These are phyloP conservation scores for Rubia occidens DNA, from an alignment of 305 asterid species.

Conservation along the genomic window DNA sequence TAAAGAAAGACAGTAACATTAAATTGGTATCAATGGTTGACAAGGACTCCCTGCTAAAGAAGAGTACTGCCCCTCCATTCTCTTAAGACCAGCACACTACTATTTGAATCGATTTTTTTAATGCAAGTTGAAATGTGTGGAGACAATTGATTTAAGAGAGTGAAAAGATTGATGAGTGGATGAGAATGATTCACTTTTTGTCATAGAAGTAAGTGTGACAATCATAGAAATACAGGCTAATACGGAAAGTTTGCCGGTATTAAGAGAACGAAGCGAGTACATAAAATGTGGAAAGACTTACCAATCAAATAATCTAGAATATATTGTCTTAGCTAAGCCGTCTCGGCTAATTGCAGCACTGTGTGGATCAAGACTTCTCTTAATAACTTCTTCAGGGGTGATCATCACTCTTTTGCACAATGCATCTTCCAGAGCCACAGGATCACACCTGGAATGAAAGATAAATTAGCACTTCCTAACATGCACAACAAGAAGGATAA, in stretches of 20 bases:
- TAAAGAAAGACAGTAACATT: not conserved
- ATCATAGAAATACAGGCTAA: too few species aligned
- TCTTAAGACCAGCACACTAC: too few species aligned
- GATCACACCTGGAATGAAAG: constrained; percentile 65
- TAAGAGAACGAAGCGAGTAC: not conserved
- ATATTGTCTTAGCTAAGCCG: constrained; percentile 88
- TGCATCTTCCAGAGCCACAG: constrained; percentile 82
- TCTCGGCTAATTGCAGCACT: constrained; percentile 91
- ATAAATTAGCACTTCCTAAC: constrained; percentile 26
- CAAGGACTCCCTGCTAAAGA: constrained; percentile 14
- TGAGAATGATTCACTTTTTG: too few species aligned
- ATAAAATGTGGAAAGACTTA: constrained; percentile 27
- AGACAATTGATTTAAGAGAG: too few species aligned
- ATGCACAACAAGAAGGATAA: constrained; percentile 25
- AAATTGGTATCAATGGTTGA: not conserved
- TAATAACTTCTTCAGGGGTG: constrained; percentile 97
- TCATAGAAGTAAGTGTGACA: too few species aligned
- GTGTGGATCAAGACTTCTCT: constrained; percentile 95
- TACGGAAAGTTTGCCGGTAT: too few species aligned
- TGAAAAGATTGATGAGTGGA: too few species aligned
- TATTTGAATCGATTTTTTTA: too few species aligned
- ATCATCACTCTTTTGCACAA: constrained; percentile 95
- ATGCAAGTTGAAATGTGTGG: too few species aligned
- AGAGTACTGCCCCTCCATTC: too few species aligned
- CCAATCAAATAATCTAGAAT: constrained; percentile 97